Evolutionary conservation across 2,329 filamentous ascomycete genomes (phyloP).

Genomic region (Phialophora chinensis): DNA sequence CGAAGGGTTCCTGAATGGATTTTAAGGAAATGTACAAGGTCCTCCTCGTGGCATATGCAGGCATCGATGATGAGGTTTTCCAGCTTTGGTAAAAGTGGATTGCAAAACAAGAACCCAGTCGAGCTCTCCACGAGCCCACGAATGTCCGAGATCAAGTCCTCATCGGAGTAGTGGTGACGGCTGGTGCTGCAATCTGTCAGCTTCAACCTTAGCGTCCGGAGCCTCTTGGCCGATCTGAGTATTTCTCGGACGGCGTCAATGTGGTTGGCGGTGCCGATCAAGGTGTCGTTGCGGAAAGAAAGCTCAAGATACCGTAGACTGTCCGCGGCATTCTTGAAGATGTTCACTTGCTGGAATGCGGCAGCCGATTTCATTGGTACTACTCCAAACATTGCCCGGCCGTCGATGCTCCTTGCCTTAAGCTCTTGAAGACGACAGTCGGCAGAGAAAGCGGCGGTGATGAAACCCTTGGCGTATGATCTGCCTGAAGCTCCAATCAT

Average conservation of each 20-base stretch:
- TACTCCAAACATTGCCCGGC: constrained; percentile 27
- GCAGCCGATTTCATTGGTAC: constrained; percentile 24
- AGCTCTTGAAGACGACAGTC: constrained; percentile 28
- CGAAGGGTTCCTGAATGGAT: constrained; percentile 33
- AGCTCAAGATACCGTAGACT: constrained; percentile 29
- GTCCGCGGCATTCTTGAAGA: constrained; percentile 27
- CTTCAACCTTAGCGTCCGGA: constrained; percentile 27
- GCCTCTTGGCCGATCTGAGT: constrained; percentile 24
- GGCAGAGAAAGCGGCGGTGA: constrained; percentile 29
- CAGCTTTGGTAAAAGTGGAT: constrained; percentile 28
- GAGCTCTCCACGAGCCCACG: constrained; percentile 27
- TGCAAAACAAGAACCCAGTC: constrained; percentile 26
- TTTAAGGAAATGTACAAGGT: constrained; percentile 34
- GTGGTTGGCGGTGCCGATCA: constrained; percentile 25
- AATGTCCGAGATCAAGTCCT: constrained; percentile 32
- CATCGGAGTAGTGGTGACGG: constrained; percentile 26
- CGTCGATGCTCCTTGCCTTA: constrained; percentile 27
- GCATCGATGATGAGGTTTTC: constrained; percentile 29
- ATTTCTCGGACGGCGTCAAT: constrained; percentile 28
- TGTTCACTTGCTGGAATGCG: constrained; percentile 27
- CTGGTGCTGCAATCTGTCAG: constrained; percentile 31
- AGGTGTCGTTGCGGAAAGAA: constrained; percentile 31
- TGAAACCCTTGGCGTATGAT: constrained; percentile 31
- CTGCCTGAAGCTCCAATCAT: constrained; percentile 24
- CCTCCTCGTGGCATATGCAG: constrained; percentile 34